phyloP scores from a whole-genome alignment of 192 early-diverging fungal species.

The Glomus cerebriforme region DNA sequence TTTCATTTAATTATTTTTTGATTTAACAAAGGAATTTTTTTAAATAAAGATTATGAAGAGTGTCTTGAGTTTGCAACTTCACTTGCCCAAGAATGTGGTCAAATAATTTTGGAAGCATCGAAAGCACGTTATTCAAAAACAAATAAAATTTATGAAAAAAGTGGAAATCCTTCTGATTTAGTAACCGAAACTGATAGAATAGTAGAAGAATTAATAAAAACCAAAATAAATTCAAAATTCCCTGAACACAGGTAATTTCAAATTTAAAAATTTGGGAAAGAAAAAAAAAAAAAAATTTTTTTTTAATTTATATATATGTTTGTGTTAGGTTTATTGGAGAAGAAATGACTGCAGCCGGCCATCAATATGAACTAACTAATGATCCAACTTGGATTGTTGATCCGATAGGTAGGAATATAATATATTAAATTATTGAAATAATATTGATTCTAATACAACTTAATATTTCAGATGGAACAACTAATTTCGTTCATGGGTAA shows the following conservation, averaged over 20 bases:
- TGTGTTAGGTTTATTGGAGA: conserved; percentile 90
- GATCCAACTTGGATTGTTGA: conserved; percentile 91
- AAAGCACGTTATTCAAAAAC: conserved; percentile 47
- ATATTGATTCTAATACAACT: not conserved
- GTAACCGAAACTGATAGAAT: conserved; percentile 86
- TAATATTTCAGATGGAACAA: conserved; percentile 61
- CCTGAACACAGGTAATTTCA: conserved; percentile 62
- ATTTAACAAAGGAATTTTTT: too few species aligned
- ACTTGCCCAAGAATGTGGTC: conserved; percentile 60
- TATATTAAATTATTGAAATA: not conserved
- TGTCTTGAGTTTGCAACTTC: conserved; percentile 52
- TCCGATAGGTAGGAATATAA: conserved; percentile 64
- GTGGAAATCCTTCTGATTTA: conserved; percentile 70
- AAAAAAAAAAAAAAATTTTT: not conserved
- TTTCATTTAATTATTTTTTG: not conserved
- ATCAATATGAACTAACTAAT: conserved; percentile 57
- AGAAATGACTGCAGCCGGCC: conserved; percentile 70
- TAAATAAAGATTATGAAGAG: conserved; percentile 31
- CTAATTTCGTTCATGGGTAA: conserved; percentile 74
- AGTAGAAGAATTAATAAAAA: conserved; percentile 66
- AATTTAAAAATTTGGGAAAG: not conserved
- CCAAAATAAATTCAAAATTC: conserved; percentile 62
- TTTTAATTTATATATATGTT: too few species aligned
- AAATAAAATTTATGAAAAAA: conserved; percentile 51
- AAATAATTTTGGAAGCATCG: conserved; percentile 59